Evolutionary conservation across 768 basidiomycete species (phyloP).

Genomic region (Pleurotus eryngii): DNA sequence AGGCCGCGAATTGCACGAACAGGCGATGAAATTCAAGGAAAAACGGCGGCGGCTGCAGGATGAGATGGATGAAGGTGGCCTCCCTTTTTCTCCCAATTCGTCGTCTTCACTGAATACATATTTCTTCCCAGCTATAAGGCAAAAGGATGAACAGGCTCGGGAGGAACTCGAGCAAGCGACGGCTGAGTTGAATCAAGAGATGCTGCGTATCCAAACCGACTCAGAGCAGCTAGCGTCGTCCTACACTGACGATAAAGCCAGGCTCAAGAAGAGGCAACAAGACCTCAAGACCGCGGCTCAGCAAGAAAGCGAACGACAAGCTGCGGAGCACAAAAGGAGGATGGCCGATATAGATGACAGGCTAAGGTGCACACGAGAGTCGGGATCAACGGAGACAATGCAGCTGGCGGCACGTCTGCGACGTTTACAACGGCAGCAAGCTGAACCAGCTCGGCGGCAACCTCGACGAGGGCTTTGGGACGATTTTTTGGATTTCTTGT

Average conservation of each 20-base stretch:
- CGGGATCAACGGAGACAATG: too few relatives aligned
- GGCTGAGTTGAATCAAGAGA: conserved; percentile 28
- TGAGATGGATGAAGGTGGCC: conserved; percentile 8
- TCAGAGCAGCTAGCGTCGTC: conserved; percentile 26
- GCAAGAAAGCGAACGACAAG: too few relatives aligned
- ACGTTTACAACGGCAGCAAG: too few relatives aligned
- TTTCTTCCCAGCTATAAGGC: not conserved
- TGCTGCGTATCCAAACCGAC: conserved; percentile 26
- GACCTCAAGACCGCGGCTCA: too few relatives aligned
- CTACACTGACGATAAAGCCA: conserved; percentile 26
- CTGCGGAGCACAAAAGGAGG: too few relatives aligned
- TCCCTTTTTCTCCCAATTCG: not conserved
- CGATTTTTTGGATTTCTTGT: too few relatives aligned
- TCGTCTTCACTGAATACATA: not conserved
- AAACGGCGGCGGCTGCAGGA: conserved; percentile 11
- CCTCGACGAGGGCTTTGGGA: too few relatives aligned
- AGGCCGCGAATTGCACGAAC: conserved; percentile 11
- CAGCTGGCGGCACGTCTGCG: too few relatives aligned
- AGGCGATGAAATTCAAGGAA: conserved; percentile 7
- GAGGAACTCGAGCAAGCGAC: conserved; percentile 34
- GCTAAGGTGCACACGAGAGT: too few relatives aligned
- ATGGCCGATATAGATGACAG: too few relatives aligned
- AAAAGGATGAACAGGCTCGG: conserved; percentile 33
- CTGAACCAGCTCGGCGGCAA: too few relatives aligned
- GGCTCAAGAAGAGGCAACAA: conserved; percentile 5